Evolutionary conservation across 805 yeast species (phyloP), one percentile per base, ranked within the genome.

Genomic region (Kuraishia floccosa): DNA sequence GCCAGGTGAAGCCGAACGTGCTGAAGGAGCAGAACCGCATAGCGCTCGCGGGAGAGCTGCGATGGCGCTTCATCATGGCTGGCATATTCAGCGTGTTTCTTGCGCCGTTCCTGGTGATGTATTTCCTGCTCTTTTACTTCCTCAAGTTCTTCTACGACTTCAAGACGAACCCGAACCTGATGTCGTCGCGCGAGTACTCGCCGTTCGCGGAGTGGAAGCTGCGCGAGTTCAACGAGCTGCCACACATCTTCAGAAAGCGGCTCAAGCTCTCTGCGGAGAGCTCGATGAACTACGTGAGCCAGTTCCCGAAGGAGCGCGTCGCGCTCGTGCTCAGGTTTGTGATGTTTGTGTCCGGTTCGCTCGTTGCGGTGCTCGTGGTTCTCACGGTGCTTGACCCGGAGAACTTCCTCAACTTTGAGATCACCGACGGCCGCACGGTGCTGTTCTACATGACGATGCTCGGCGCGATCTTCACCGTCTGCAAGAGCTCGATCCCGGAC

Each of bases 131-230:
- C 30, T 66, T 86, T 34, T 84, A 85, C 52, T 89, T 91, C 46
- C 78, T 91, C 63, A 68, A 85, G 27, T 86, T 91, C 50, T 91
- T 91, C 54, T 87, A 87, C 50, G 97, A 89, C 52, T 86, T 82
- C 50, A 82, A 83, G 48, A 72, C 82, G 26, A 81, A 89, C 33
- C 98, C 98, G 0, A 74, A 86, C 2, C 63, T 85, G 8, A 63
- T 91, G 33, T 79, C 85, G 5, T 65, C 86, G 2, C 62, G 98
- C 28, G 94, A 86, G 43, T 91, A 85, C 48, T 84, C 97, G 0
- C 96, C 96, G 0, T 72, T 72, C 54, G 96, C 97, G 0, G 87
- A 82, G 44, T 91, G 97, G 97, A 84, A 79, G 49, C 68, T 91
- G 45, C 63, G 99, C 34, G 99, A 91, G 46, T 84, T 81, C 49